phyloP scores from a whole-genome alignment of 768 basidiomycete species.

The Gymnopilus dilepis region DNA sequence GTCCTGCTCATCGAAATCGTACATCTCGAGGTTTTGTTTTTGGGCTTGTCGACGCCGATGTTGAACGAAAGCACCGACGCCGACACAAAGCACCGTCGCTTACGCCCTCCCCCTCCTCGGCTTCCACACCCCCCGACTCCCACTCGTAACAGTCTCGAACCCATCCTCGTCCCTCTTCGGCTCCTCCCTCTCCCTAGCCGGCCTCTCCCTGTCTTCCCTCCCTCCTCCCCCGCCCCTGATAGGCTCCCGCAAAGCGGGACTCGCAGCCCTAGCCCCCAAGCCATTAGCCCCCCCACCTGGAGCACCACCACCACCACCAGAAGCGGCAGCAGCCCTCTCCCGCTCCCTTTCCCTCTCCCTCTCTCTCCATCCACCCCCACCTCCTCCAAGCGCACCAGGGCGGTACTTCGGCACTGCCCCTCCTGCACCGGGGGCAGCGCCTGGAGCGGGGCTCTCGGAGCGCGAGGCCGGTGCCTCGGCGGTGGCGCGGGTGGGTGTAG shows the following conservation, averaged over 20 bases:
- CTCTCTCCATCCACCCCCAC: constrained; percentile 60
- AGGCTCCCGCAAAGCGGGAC: not conserved
- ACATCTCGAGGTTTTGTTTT: too few species aligned
- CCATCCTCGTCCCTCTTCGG: constrained; percentile 68
- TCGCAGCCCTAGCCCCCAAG: constrained; percentile 4
- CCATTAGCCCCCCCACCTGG: constrained; percentile 18
- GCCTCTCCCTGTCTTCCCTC: too few species aligned
- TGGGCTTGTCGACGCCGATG: too few species aligned
- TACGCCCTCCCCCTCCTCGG: constrained; percentile 29
- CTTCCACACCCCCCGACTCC: constrained; percentile 26
- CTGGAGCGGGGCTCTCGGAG: constrained; percentile 60
- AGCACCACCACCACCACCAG: constrained; percentile 33
- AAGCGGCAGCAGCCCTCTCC: constrained; percentile 32
- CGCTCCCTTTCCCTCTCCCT: constrained; percentile 51
- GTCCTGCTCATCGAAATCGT: too few species aligned
- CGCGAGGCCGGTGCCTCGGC: constrained; percentile 47
- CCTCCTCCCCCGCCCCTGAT: constrained; percentile 5
- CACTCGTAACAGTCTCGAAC: constrained; percentile 60
- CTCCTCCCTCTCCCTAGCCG: constrained; percentile 32
- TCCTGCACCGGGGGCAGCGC: constrained; percentile 30
- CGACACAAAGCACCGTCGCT: too few species aligned
- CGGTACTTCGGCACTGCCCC: constrained; percentile 42
- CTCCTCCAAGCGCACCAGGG: constrained; percentile 44
- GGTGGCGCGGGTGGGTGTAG: constrained; percentile 17
- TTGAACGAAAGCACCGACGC: too few species aligned